phyloP scores from a whole-genome alignment of 2,329 filamentous ascomycete species.

The Paramyrothecium sp. region DNA sequence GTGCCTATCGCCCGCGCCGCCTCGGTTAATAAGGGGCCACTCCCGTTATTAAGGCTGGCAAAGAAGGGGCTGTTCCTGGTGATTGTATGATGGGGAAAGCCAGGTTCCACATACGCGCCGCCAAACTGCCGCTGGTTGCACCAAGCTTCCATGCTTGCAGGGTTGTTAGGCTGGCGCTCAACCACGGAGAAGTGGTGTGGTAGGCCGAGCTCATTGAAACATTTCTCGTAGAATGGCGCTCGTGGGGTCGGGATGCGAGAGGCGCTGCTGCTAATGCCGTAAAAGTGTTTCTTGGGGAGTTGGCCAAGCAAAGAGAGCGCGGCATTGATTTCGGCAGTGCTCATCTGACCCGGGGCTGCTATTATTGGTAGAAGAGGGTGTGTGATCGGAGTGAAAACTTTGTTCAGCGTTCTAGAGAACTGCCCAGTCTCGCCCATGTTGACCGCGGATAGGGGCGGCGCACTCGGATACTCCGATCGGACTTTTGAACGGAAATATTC shows the following conservation, averaged over 20 bases:
- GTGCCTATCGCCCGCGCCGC: constrained; percentile 77
- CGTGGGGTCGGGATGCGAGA: constrained; percentile 65
- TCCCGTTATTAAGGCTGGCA: constrained; percentile 45
- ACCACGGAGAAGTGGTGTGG: constrained; percentile 77
- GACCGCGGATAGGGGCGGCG: constrained; percentile 75
- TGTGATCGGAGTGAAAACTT: constrained; percentile 84
- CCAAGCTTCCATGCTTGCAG: constrained; percentile 67
- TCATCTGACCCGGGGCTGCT: constrained; percentile 82
- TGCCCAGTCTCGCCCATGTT: constrained; percentile 89
- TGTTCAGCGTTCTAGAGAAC: constrained; percentile 79
- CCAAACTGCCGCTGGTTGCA: constrained; percentile 75
- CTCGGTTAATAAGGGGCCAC: constrained; percentile 64
- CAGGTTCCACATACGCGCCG: constrained; percentile 77
- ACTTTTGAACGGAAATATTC: constrained; percentile 85
- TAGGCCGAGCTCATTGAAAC: constrained; percentile 79
- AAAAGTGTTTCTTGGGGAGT: constrained; percentile 75
- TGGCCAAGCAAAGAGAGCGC: constrained; percentile 77
- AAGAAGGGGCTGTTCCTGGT: constrained; percentile 56
- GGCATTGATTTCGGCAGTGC: constrained; percentile 80
- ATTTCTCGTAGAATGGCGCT: constrained; percentile 83
- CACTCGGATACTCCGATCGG: constrained; percentile 64
- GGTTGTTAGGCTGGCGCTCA: constrained; percentile 65
- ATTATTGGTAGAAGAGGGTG: constrained; percentile 82
- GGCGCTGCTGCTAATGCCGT: constrained; percentile 72
- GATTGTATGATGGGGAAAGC: constrained; percentile 60